Evolutionary conservation across 2,329 filamentous ascomycete species (phyloP).

Genomic region (Aspergillus fumigatus): DNA sequence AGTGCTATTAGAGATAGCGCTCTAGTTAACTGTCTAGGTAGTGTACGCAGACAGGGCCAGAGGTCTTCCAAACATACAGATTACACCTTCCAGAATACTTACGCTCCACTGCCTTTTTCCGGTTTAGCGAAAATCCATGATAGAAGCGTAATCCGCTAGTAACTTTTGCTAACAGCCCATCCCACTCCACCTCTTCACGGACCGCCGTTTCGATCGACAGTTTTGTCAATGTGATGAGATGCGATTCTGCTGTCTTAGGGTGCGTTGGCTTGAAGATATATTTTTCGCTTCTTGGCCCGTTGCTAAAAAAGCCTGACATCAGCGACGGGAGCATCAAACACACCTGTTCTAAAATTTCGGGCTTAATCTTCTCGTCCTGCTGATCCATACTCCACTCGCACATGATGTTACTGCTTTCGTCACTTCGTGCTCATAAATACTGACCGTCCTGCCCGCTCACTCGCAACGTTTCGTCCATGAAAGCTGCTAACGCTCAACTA

Average conservation of each 20-base stretch:
- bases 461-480: not conserved
- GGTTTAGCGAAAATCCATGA: too few relatives aligned
- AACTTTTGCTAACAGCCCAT: not conserved
- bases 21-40: not conserved
- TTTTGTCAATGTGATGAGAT: constrained; percentile 9
- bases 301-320: not conserved
- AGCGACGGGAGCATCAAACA: not conserved
- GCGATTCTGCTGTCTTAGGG: constrained; percentile 9
- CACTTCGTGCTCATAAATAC: not conserved
- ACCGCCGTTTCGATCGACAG: constrained; percentile 17
- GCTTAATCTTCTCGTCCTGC: not conserved
- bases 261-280: not conserved
- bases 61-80: not conserved
- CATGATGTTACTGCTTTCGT: not conserved
- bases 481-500: constrained; percentile 21
- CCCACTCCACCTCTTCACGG: constrained; percentile 1
- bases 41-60: not conserved
- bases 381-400: not conserved
- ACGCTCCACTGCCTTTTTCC: not conserved
- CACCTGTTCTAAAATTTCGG: not conserved
- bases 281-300: not conserved
- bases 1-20: too few relatives aligned
- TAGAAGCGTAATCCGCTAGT: not conserved
- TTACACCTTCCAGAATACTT: too few relatives aligned
- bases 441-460: not conserved